Conservation (phyloP, 2,329 filamentous ascomycete genomes). For the Colletotrichum lindemuthianum region DNA sequence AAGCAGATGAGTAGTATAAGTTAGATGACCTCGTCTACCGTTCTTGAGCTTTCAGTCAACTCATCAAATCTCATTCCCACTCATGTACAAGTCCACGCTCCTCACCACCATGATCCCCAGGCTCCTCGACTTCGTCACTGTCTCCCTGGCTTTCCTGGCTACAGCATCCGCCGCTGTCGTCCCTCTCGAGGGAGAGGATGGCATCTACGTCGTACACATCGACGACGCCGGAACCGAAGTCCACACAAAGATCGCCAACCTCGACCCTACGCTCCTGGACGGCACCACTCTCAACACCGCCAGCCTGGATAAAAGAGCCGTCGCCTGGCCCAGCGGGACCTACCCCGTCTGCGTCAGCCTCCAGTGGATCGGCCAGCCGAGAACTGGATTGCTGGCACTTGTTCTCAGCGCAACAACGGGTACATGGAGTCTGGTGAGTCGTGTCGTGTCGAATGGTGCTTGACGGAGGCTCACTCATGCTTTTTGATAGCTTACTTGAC, state of each 20-base stretch:
- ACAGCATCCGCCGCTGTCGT: neutral
- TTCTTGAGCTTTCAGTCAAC: no score
- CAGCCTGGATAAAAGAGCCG: neutral
- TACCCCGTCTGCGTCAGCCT: slow-evolving; percentile 12
- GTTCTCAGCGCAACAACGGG: neutral
- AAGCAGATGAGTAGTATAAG: no score
- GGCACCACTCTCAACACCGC: neutral
- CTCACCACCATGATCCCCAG: slow-evolving; percentile 1
- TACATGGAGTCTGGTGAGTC: slow-evolving; percentile 2
- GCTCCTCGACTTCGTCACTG: neutral
- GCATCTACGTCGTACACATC: neutral
- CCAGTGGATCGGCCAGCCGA: slow-evolving; percentile 7
- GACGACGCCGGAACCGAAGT: slow-evolving; percentile 1
- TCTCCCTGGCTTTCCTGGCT: slow-evolving; percentile 1
- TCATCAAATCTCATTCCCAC: no score
- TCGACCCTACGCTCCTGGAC: neutral
- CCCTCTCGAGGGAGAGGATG: slow-evolving; percentile 1
- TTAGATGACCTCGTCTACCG: no score
- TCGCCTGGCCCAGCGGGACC: slow-evolving; percentile 7
- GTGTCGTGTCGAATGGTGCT: neutral
- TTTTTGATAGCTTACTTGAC: neutral
- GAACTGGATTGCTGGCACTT: slow-evolving; percentile 8
- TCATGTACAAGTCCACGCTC: no score
- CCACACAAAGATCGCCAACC: slow-evolving; percentile 14
- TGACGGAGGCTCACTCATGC: neutral